Evolutionary conservation across 495 filamentous ascomycete species (phyloP), one percentile per base, ranked within the genome.

Genomic region (Poronia punctata): DNA sequence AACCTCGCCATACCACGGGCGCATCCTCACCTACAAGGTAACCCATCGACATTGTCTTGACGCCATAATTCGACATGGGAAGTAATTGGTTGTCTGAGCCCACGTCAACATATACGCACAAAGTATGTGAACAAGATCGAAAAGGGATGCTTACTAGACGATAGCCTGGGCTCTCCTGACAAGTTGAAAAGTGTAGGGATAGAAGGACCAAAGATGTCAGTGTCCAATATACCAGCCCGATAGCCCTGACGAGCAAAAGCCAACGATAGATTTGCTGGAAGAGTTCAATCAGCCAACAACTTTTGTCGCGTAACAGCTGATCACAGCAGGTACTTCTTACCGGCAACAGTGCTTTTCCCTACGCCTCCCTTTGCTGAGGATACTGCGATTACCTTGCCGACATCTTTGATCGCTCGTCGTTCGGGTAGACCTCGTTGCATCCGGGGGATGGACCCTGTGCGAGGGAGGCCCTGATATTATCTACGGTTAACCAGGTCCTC

Each of bases 41-140:
- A 32, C 93, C 93, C 83, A 99, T 95, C 3, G 87, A 95, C 92
- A 97, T 97, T 27, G 84, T 89, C 61, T 93, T 90, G 43, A 99
- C 74, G 39, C 90, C 93, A 66, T 96, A 97, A 56, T 92, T 95
- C n/a, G 82, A 84, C 17, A 97, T 63, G 0, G 93, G 93, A 16
- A 97, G 38, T 6, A 99, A 72, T 49, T 84, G 83, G 59, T 94
- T 84, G 43, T 82, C 82, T 84, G 54, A n/a, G n/a, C n/a, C n/a
- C n/a, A n/a, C n/a, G n/a, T n/a, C n/a, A n/a, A 3, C 3, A 10
- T 29, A 10, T 32, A 10, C 12, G 20, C 20, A 23, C 10, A 10
- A 7, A n/a, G 16, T 18, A n/a, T n/a, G 15, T 9, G n/a, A 15
- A 11, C 12, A 14, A 29, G 9, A 27, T 17, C 10, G 9, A 60